Percentiles rank a stretch among this genome's conserved stretches.
These are phyloP conservation scores for Ligustrum vulgare DNA, from an alignment of 257 asterid species.

Conservation along the genomic window DNA sequence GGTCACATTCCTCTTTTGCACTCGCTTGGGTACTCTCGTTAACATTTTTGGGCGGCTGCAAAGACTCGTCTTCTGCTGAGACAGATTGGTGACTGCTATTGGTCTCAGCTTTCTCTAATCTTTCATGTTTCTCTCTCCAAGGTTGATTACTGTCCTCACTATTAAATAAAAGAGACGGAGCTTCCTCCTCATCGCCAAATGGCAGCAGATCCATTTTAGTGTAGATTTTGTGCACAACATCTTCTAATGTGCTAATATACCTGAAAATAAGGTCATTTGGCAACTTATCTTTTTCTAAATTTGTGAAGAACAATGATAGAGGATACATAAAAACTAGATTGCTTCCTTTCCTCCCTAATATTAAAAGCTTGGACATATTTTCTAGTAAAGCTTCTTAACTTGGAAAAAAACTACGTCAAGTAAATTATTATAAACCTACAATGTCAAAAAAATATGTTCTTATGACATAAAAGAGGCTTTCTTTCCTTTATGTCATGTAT, in stretches of 20 bases:
- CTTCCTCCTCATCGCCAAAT: slow-evolving; percentile 83
- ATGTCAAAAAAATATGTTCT: neutral
- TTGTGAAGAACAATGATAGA: neutral
- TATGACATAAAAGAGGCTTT: neutral
- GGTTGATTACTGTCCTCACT: slow-evolving; percentile 95
- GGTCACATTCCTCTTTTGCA: slow-evolving; percentile 47
- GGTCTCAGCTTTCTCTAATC: slow-evolving; percentile 48
- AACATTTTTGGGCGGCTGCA: slow-evolving; percentile 36
- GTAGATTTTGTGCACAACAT: slow-evolving; percentile 59
- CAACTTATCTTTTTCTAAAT: neutral
- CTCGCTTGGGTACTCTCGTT: slow-evolving; percentile 30
- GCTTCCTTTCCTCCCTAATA: neutral
- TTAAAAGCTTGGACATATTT: neutral
- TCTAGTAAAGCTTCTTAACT: slow-evolving; percentile 9
- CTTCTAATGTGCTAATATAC: slow-evolving; percentile 59
- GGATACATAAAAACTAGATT: neutral
- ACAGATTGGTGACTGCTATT: slow-evolving; percentile 37
- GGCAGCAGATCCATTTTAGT: slow-evolving; percentile 75
- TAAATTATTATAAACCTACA: neutral
- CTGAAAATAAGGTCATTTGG: slow-evolving; percentile 38
- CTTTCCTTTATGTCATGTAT: neutral
- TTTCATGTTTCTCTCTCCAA: slow-evolving; percentile 61
- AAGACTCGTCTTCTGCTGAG: slow-evolving; percentile 55
- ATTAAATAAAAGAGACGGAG: slow-evolving; percentile 54
- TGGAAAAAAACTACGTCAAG: neutral